Evolutionary conservation across 2,329 filamentous ascomycete genomes (phyloP).

Genomic region (Fusarium stilboides): DNA sequence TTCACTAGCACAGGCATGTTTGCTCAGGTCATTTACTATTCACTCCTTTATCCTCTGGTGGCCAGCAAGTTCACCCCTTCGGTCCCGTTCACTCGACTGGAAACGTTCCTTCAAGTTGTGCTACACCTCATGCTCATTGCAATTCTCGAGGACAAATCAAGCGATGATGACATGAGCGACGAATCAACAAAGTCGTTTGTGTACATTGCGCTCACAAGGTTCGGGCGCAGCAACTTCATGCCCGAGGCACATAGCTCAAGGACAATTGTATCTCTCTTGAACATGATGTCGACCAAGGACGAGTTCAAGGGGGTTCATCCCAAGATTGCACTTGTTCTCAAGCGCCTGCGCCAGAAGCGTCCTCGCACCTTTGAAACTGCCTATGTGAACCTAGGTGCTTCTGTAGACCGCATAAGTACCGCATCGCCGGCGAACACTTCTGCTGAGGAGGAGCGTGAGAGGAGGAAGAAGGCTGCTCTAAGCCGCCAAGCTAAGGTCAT

Average conservation of each 20-base stretch:
- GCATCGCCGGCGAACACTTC: constrained; percentile 81
- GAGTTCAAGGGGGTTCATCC: constrained; percentile 87
- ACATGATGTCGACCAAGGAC: constrained; percentile 75
- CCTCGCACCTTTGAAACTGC: constrained; percentile 80
- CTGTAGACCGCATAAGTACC: constrained; percentile 84
- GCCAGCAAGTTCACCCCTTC: constrained; percentile 78
- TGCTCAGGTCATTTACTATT: constrained; percentile 90
- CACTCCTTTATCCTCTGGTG: constrained; percentile 84
- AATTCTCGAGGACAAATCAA: constrained; percentile 82
- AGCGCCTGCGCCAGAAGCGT: constrained; percentile 86
- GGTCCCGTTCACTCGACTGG: constrained; percentile 85
- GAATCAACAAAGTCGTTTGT: constrained; percentile 77
- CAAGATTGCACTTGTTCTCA: constrained; percentile 87
- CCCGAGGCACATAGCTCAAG: constrained; percentile 68
- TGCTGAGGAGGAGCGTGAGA: constrained; percentile 80
- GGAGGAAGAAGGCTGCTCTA: constrained; percentile 91
- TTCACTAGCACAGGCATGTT: constrained; percentile 92
- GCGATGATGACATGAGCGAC: constrained; percentile 66
- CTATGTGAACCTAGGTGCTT: constrained; percentile 74
- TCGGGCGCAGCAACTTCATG: constrained; percentile 74
- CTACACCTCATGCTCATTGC: constrained; percentile 90
- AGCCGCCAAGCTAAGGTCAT: constrained; percentile 94
- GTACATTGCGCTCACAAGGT: constrained; percentile 76
- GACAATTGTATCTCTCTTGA: constrained; percentile 76
- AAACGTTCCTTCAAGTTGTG: constrained; percentile 92